Base-by-base conservation (phyloP, 2,329 filamentous ascomycete genomes). In the Alternaria viburni region DNA sequence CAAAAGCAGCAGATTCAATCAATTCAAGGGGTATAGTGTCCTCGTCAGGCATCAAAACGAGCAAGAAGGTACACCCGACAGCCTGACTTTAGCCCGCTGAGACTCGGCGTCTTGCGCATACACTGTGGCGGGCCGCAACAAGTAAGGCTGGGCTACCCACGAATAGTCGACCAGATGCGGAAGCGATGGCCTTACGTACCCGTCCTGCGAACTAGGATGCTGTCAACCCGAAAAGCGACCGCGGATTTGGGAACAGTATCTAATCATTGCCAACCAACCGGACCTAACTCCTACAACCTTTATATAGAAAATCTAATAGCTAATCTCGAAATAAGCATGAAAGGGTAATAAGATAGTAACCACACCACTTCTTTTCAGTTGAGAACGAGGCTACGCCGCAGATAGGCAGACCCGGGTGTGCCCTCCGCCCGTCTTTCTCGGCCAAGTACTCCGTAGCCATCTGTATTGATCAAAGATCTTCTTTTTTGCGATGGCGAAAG, bases 81-180 rank as follows among this genome's bases (percentile, higher is more conserved):
- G 45, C 52, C 58, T 44, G 32, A 41, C 54, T 43, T 57, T 51
- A 17, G 19, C 44, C 32, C 52, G 58, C 58, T 61, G 58, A 57
- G 45, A 57, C 25, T 61, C 58, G 58, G 58, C 58, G 58, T 61
- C 28, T 44, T 61, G 58, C 58, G 52, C 45, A 45, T 52, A 52
- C 30, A 52, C 28, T 52, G 30, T 52, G 49, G 49, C 49, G 49
- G 49, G 25, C 46, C 46, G 46, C 25, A 50, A 50, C 46, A 50
- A 50, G 46, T 50, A 50, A 50, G 46, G 46, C 46, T 50, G 46
- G 36, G 36, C 36, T 30, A 17, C 26, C 46, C 46, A 50, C 46
- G 46, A 52, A 52, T 52, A 15, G 19, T 52, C 21, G 21, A 21
- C 49, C 49, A 25, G 49, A 52, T 52, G 28, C 49, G 49, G 49